These are phyloP conservation scores for Dillenia suffruticosa DNA, from an alignment of 164 flowering plant species.

Conservation along the genomic window DNA sequence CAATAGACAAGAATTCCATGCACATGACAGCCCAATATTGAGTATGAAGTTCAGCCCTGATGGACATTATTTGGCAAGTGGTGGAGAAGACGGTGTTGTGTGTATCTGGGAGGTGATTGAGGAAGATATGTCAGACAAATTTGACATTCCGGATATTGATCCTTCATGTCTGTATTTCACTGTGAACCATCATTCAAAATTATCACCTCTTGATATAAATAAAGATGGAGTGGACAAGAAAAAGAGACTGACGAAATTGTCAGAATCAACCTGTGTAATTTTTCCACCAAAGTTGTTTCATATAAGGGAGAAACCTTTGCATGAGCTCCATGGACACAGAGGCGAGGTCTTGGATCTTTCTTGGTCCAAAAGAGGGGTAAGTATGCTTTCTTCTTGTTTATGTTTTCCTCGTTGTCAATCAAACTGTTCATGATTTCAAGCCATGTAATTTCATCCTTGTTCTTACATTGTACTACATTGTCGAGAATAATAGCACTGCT, in stretches of 20 bases:
- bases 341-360: conserved; percentile 75
- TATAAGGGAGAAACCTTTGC: conserved; percentile 59
- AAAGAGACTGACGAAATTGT: conserved; percentile 32
- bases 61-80: conserved; percentile 72
- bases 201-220: conserved; percentile 32
- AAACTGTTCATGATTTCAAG: too few relatives aligned
- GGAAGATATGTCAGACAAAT: conserved; percentile 33
- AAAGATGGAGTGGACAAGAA: conserved; percentile 31
- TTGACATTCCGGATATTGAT: conserved; percentile 38
- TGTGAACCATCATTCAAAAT: conserved; percentile 33
- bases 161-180: conserved; percentile 46
- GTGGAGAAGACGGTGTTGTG: conserved; percentile 72
- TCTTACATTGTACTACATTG: too few relatives aligned
- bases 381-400: conserved; percentile 11
- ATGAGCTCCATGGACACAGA: conserved; percentile 70
- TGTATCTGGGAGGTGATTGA: conserved; percentile 74
- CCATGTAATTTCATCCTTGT: too few relatives aligned
- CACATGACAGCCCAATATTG: conserved; percentile 66
- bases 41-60: conserved; percentile 82
- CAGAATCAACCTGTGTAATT: conserved; percentile 53
- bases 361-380: conserved; percentile 76
- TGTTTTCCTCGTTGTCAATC: too few relatives aligned
- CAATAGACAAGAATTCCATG: conserved; percentile 57
- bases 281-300: conserved; percentile 57
- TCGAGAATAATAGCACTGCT: too few relatives aligned